phyloP scores from a whole-genome alignment of 169 alveolate species.

The Eimeria brunetti region DNA sequence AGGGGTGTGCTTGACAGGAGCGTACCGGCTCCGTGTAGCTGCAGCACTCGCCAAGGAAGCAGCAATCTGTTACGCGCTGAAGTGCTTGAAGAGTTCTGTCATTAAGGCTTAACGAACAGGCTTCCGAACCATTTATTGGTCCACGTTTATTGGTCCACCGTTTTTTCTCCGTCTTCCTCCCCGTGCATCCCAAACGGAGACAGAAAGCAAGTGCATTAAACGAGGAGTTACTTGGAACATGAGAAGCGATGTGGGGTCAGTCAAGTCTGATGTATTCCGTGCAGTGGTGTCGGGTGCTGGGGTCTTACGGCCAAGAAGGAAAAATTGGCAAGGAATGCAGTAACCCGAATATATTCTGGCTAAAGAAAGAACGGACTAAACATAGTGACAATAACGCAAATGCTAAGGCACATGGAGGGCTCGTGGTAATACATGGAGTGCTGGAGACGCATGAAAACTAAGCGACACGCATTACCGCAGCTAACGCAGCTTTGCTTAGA shows the following conservation, averaged over 20 bases:
- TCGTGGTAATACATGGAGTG: not conserved
- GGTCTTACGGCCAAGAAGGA: not conserved
- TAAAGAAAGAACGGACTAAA: too few relatives aligned
- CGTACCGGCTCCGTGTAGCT: not conserved
- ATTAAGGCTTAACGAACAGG: too few relatives aligned
- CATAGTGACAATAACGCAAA: too few relatives aligned
- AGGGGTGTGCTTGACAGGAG: not conserved
- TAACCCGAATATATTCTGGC: not conserved
- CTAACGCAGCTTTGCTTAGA: not conserved
- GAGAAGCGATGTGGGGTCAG: not conserved
- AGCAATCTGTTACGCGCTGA: not conserved
- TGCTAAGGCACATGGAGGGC: too few relatives aligned
- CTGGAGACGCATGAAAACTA: not conserved
- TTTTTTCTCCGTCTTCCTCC: not conserved
- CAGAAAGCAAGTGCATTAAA: not conserved
- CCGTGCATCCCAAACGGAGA: not conserved
- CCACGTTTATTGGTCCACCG: not conserved
- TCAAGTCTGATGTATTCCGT: not conserved
- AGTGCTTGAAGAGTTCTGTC: not conserved
- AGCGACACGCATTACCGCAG: not conserved
- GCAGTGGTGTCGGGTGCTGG: not conserved
- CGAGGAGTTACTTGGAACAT: not conserved
- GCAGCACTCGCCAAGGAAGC: constrained; percentile 2
- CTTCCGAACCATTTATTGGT: not conserved
- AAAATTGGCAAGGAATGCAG: not conserved